These are phyloP conservation scores for Talaromyces sp. DNA, from an alignment of 2,329 filamentous ascomycete species.

Conservation along the genomic window DNA sequence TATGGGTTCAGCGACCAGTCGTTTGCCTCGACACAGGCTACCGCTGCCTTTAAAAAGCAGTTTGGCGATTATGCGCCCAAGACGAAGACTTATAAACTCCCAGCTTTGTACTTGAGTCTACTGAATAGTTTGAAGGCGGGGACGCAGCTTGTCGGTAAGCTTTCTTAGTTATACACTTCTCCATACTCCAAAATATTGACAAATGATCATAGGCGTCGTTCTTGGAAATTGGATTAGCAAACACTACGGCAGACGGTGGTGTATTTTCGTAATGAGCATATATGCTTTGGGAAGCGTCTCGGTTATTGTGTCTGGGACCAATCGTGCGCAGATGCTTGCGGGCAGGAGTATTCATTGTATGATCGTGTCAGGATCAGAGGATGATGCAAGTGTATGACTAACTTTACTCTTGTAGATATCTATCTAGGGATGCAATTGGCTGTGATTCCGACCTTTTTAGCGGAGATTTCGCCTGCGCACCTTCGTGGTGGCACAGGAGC, in stretches of 20 bases:
- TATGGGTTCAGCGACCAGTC: conserved; percentile 11
- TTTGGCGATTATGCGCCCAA: conserved; percentile 9
- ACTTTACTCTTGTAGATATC: neutral
- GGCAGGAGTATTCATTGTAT: conserved; percentile 7
- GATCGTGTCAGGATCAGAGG: neutral
- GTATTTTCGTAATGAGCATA: conserved; percentile 8
- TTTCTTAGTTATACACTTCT: neutral
- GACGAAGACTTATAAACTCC: neutral
- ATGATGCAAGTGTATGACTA: neutral
- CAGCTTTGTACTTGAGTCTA: conserved; percentile 9
- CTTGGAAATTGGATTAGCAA: conserved; percentile 8
- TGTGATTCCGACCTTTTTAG: conserved; percentile 33
- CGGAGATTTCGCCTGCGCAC: conserved; percentile 25
- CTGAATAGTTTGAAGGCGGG: conserved; percentile 6
- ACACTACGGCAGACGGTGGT: conserved; percentile 8
- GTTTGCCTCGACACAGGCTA: conserved; percentile 7
- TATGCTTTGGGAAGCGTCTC: conserved; percentile 3
- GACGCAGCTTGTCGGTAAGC: conserved; percentile 5
- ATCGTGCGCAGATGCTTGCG: conserved; percentile 4
- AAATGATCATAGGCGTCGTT: neutral
- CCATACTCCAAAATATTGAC: neutral
- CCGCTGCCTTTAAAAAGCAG: conserved; percentile 4
- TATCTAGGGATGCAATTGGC: conserved; percentile 45
- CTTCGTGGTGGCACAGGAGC: conserved; percentile 21
- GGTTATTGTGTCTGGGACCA: neutral